Evolutionary conservation across 78 protist species (phyloP).

Genomic region (Dictyostelium discoideum): DNA sequence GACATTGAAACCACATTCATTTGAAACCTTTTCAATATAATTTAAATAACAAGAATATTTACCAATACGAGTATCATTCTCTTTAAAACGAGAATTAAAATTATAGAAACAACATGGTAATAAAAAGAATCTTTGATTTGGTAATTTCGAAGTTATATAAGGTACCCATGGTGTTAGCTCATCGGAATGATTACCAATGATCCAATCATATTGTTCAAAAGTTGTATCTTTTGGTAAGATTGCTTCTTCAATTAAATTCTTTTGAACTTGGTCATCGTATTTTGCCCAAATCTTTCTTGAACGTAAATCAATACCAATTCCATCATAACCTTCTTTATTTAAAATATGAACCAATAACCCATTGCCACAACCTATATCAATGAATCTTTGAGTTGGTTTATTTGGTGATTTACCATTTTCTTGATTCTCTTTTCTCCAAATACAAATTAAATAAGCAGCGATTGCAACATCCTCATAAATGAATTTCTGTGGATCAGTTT

Average conservation of each 20-base stretch:
- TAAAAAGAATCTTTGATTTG: constrained; percentile 62
- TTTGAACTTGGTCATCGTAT: constrained; percentile 22
- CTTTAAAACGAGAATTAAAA: constrained; percentile 33
- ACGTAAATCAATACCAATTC: constrained; percentile 78
- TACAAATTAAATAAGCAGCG: constrained; percentile 70
- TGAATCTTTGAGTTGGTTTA: constrained; percentile 57
- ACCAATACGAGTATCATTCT: constrained; percentile 24
- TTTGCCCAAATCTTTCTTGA: constrained; percentile 54
- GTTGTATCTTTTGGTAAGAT: constrained; percentile 15
- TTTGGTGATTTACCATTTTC: neutral
- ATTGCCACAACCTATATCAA: constrained; percentile 90
- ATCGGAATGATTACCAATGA: constrained; percentile 88
- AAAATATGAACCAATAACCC: constrained; percentile 81
- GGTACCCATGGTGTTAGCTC: constrained; percentile 92
- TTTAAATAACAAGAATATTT: constrained; percentile 64
- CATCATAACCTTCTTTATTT: constrained; percentile 80
- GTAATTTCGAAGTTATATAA: constrained; percentile 43
- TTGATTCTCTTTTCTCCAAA: constrained; percentile 44
- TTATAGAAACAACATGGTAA: constrained; percentile 88
- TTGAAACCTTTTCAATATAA: constrained; percentile 52
- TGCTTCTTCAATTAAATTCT: constrained; percentile 24
- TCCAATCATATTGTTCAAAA: constrained; percentile 75
- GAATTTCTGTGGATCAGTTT: constrained; percentile 84
- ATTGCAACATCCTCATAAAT: constrained; percentile 87
- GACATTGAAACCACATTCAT: constrained; percentile 57